Percentiles rank a stretch among this genome's conserved stretches.
Evolutionary conservation across 371 early-diverging fungal genomes (phyloP).

Genomic region (Blakeslea trispora): DNA sequence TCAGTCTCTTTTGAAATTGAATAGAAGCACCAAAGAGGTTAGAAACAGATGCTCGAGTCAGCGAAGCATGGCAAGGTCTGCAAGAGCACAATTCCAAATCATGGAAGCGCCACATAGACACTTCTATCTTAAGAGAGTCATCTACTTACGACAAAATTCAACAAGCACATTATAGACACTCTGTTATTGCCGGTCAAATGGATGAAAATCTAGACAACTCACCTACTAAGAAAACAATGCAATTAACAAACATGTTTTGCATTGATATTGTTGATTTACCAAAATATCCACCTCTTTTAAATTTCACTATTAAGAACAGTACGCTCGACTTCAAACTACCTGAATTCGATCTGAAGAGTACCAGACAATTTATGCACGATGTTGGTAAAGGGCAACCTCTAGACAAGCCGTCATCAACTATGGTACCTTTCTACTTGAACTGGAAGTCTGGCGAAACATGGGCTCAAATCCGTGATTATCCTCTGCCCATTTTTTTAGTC

Average conservation of each 20-base stretch:
- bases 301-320: constrained; percentile 40
- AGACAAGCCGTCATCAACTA: constrained; percentile 54
- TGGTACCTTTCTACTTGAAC: constrained; percentile 57
- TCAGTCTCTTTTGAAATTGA: too few relatives aligned
- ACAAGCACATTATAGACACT: constrained; percentile 23
- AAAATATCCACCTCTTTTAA: constrained; percentile 46
- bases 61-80: constrained; percentile 58
- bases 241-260: constrained; percentile 23
- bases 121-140: constrained; percentile 30
- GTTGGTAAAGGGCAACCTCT: constrained; percentile 62
- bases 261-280: constrained; percentile 31
- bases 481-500: constrained; percentile 54
- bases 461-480: constrained; percentile 64
- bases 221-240: constrained; percentile 8
- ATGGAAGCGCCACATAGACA: constrained; percentile 51
- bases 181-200: constrained; percentile 13
- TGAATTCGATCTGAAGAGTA: constrained; percentile 44
- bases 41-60: constrained; percentile 35
- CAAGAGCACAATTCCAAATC: constrained; percentile 58
- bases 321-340: constrained; percentile 41
- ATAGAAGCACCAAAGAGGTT: not conserved
- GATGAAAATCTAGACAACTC: constrained; percentile 17
- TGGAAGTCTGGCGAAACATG: constrained; percentile 44
- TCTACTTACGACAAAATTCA: constrained; percentile 16
- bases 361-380: constrained; percentile 60